Conservation (phyloP, 257 asterid genomes). For the Vinca minor region DNA sequence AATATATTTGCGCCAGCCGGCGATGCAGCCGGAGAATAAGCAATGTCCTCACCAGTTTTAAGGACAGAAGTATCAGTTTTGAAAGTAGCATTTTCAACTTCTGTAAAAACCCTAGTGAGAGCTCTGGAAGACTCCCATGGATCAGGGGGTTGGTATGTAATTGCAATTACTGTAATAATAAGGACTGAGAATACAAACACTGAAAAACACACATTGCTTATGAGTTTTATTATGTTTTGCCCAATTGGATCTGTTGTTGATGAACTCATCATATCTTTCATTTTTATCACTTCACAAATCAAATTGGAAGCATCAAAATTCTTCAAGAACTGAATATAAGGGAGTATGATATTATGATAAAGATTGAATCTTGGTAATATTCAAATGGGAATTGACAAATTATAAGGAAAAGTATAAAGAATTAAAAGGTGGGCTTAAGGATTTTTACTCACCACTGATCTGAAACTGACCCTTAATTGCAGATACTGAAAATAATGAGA, state of each 20-base stretch:
- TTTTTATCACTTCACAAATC: slow-evolving; percentile 13
- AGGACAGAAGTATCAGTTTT: slow-evolving; percentile 66
- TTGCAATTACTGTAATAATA: slow-evolving; percentile 72
- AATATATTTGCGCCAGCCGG: slow-evolving; percentile 32
- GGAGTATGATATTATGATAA: slow-evolving; percentile 11
- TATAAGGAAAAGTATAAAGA: not conserved
- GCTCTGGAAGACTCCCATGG: slow-evolving; percentile 99
- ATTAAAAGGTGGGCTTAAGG: slow-evolving; percentile 7
- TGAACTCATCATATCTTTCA: slow-evolving; percentile 64
- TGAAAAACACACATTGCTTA: slow-evolving; percentile 93
- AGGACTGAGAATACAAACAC: slow-evolving; percentile 88
- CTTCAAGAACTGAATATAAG: not conserved
- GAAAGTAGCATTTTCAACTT: slow-evolving; percentile 79
- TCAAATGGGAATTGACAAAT: not conserved
- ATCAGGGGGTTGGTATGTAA: slow-evolving; percentile 97
- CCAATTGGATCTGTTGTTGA: slow-evolving; percentile 66
- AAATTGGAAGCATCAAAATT: slow-evolving; percentile 10
- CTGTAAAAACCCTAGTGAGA: slow-evolving; percentile 67
- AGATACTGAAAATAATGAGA: slow-evolving; percentile 11
- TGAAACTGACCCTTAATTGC: slow-evolving; percentile 18
- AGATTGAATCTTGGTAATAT: slow-evolving; percentile 21
- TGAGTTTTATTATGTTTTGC: slow-evolving; percentile 65
- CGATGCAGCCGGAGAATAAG: slow-evolving; percentile 33
- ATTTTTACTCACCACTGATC: slow-evolving; percentile 26
- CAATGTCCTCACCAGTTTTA: slow-evolving; percentile 91